Evolutionary conservation across 176 grass and related monocot genomes (phyloP).

Genomic region (Alloteropsis semialata): DNA sequence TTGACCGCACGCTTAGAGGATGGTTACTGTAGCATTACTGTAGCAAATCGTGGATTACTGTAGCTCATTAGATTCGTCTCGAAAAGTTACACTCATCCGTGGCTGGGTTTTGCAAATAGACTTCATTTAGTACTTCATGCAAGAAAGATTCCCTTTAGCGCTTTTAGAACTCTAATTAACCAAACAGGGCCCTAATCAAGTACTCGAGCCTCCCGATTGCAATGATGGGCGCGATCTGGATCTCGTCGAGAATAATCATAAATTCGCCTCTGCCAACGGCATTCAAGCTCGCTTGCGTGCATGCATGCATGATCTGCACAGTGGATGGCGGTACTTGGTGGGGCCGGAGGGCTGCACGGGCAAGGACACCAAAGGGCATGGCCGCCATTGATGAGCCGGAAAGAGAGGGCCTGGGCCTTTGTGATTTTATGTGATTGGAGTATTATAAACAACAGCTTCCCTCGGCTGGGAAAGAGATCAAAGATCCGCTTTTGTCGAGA

Average conservation of each 20-base stretch:
- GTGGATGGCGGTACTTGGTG: not conserved
- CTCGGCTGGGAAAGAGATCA: not conserved
- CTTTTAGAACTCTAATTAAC: no score
- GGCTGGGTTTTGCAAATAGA: no score
- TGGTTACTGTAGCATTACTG: no score
- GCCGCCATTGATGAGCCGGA: slow-evolving; percentile 13
- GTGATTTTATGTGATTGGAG: not conserved
- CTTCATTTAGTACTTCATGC: no score
- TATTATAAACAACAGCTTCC: slow-evolving; percentile 1
- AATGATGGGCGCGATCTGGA: slow-evolving; percentile 50
- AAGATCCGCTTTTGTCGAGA: slow-evolving; percentile 8
- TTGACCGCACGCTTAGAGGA: no score
- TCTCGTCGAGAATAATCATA: slow-evolving; percentile 41
- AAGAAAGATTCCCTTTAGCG: no score
- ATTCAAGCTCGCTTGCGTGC: not conserved
- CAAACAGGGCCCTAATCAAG: no score
- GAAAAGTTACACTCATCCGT: no score
- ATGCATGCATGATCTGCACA: not conserved
- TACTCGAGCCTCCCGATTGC: no score
- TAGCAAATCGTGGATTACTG: no score
- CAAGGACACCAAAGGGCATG: slow-evolving; percentile 21
- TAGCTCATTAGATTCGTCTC: no score
- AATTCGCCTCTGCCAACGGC: slow-evolving; percentile 30
- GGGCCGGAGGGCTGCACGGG: not conserved
- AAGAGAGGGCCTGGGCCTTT: slow-evolving; percentile 27